Percentiles rank a stretch among this genome's conserved stretches.
Evolutionary conservation across 495 filamentous ascomycete species (phyloP).

Genomic region (Penicillium macrosclerotiorum): DNA sequence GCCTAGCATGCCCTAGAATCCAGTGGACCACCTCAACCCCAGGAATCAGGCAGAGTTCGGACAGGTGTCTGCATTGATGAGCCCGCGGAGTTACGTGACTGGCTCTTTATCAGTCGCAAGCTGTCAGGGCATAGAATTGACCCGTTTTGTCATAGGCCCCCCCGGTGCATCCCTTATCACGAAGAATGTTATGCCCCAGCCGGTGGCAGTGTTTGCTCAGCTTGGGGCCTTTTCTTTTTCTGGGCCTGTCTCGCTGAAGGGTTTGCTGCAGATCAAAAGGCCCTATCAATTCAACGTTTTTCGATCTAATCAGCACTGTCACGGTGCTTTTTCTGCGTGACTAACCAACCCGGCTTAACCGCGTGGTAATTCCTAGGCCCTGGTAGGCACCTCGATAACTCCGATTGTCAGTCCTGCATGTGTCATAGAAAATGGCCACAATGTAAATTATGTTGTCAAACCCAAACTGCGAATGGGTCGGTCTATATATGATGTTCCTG

Average conservation of each 20-base stretch:
- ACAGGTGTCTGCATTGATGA: background rate
- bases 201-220: background rate
- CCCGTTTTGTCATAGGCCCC: constrained; percentile 3
- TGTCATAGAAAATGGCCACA: constrained; percentile 8
- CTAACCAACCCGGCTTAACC: background rate
- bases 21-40: background rate
- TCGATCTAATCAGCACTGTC: constrained; percentile 11
- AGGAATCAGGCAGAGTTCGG: background rate
- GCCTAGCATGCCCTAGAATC: background rate
- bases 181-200: background rate
- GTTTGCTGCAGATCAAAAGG: too few relatives aligned
- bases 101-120: constrained; percentile 1
- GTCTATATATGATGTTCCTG: constrained; percentile 11
- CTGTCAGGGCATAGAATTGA: background rate
- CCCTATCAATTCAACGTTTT: constrained; percentile 14
- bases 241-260: too few relatives aligned
- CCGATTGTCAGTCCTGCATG: constrained; percentile 9
- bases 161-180: constrained; percentile 13
- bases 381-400: constrained; percentile 1
- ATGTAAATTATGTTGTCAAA: background rate
- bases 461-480: background rate
- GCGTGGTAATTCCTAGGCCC: background rate
- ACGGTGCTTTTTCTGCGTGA: constrained; percentile 4
- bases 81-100: constrained; percentile 10
- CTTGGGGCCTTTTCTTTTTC: background rate